Evolutionary conservation across 495 filamentous ascomycete species (phyloP), one percentile per base, ranked within the genome.

Genomic region (Thermothielavioides terrestris): DNA sequence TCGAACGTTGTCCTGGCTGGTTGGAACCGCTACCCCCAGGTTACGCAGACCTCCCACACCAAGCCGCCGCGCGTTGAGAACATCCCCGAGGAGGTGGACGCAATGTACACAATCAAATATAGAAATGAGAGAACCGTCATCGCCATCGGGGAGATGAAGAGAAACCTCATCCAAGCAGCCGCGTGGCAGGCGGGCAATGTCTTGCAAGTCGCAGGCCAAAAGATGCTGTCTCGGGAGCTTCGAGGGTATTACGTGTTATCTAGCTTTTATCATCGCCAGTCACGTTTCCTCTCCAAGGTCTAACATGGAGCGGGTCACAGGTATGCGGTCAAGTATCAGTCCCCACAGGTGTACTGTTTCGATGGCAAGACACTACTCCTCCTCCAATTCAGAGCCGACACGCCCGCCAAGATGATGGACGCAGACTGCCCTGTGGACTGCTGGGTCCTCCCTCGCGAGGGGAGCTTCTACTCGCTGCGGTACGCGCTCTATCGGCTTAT

Each of bases 1-100:
- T 55, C 58, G 28, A 54, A 55, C 40, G 34, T 60, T 25, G 54
- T 57, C 17, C 54, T 60, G 17, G 42, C 54, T 6, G 54, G 42
- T n/a, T 60, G 47, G 44, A 46, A 30, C 38, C 36, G 34, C 15
- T 56, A 53, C 45, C 50, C 50, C 27, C 1, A 0, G 14, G 47
- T 60, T 20, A 38, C 31, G 7, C 52, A 60, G 36, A 50, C 18
- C 32, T 60, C 46, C n/a, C 44, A 57, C 21, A 54, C 23, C 34
- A 60, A 53, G 48, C 58, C 54, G 20, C 51, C 30, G 27, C 12
- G 39, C 1, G 35, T 18, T 5, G 30, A 22, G 25, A 52, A 49
- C 27, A 49, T 52, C 17, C 2, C 50, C 15, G 48, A 60, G 15
- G 34, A 49, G 34, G 50, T 60, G 1, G 48, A 54, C 35, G 21